Evolutionary conservation across 2,329 filamentous ascomycete genomes (phyloP).

Genomic region (Parasarocladium wereldwijsianum): DNA sequence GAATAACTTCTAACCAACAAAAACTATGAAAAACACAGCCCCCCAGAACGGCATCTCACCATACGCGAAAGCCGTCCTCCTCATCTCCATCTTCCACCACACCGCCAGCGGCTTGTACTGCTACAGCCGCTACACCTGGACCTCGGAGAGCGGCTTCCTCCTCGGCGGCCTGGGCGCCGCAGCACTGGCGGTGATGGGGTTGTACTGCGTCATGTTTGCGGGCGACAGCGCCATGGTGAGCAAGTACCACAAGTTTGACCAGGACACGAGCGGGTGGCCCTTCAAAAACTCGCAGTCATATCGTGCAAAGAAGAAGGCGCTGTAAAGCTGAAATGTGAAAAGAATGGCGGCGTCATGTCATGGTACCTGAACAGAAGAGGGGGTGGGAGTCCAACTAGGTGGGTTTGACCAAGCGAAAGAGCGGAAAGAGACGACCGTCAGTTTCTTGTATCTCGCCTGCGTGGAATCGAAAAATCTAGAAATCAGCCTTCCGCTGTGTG

Average conservation of each 20-base stretch:
- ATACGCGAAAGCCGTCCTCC: constrained; percentile 50
- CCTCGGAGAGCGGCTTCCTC: constrained; percentile 40
- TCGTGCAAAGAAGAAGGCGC: constrained; percentile 21
- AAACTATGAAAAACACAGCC: constrained; percentile 7
- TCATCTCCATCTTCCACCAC: constrained; percentile 55
- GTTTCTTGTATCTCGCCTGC: too few relatives aligned
- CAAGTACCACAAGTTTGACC: constrained; percentile 20
- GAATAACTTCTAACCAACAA: too few relatives aligned
- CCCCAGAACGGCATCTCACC: constrained; percentile 34
- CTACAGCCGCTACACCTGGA: constrained; percentile 50
- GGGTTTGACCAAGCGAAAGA: too few relatives aligned
- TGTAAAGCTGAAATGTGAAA: constrained; percentile 11
- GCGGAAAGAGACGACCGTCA: too few relatives aligned
- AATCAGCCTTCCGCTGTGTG: too few relatives aligned
- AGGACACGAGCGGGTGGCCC: constrained; percentile 23
- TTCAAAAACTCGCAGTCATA: constrained; percentile 23
- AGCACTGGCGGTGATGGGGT: constrained; percentile 40
- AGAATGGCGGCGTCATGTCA: too few relatives aligned
- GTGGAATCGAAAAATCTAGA: too few relatives aligned
- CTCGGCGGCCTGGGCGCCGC: constrained; percentile 44
- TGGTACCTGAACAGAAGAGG: too few relatives aligned
- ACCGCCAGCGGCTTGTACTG: constrained; percentile 45
- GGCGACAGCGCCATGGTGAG: constrained; percentile 22
- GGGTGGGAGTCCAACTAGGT: too few relatives aligned
- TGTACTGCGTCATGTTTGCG: constrained; percentile 21